Evolutionary conservation across 2,329 filamentous ascomycete genomes (phyloP).

Genomic region (Ophiostoma montium): DNA sequence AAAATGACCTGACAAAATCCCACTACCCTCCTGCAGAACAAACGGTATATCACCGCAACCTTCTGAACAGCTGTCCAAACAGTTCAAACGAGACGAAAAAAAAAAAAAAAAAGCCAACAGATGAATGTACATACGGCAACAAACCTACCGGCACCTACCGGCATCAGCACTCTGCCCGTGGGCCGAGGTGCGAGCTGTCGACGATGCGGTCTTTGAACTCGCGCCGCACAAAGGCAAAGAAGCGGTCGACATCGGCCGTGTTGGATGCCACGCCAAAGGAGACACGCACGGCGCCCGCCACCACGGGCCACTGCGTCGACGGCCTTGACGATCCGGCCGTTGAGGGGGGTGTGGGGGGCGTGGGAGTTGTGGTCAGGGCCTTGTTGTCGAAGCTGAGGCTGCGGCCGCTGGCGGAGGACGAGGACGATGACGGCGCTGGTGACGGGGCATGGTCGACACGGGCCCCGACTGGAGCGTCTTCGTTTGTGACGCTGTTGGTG

Average conservation of each 20-base stretch:
- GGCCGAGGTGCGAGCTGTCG: slow-evolving; percentile 6
- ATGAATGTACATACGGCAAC: too few relatives aligned
- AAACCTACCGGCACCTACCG: too few relatives aligned
- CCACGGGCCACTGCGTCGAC: neutral
- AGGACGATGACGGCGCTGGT: neutral
- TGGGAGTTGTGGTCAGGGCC: neutral
- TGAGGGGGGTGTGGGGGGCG: slow-evolving; percentile 8
- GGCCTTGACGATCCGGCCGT: slow-evolving; percentile 12
- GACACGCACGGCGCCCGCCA: slow-evolving; percentile 23
- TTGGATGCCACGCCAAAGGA: slow-evolving; percentile 26
- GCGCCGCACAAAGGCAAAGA: slow-evolving; percentile 21
- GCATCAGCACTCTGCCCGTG: slow-evolving; percentile 10
- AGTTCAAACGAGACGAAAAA: too few relatives aligned
- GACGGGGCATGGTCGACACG: neutral
- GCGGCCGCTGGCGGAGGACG: neutral
- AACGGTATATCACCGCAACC: too few relatives aligned
- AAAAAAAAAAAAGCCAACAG: neutral
- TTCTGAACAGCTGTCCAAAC: too few relatives aligned
- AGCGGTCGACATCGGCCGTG: slow-evolving; percentile 21
- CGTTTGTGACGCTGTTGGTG: neutral
- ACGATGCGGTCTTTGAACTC: slow-evolving; percentile 20
- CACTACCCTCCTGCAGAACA: too few relatives aligned
- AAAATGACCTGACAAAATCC: neutral
- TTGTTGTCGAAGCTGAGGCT: neutral
- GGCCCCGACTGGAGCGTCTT: too few relatives aligned